Base-by-base conservation (phyloP, 1,139 yeast species). In the Pichia terricola region DNA sequence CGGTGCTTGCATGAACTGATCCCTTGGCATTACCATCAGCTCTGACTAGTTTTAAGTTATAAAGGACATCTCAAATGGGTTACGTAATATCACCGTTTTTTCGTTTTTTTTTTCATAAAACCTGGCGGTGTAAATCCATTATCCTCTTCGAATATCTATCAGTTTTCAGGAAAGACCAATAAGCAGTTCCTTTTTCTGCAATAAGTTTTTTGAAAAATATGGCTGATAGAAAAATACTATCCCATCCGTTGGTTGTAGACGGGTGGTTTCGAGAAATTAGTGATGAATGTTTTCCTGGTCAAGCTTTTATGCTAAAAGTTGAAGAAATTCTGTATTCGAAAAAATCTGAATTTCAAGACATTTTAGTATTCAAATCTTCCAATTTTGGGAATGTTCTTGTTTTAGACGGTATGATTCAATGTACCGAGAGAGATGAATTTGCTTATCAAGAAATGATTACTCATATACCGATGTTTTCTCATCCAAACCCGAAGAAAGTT, bases 381-480 rank as follows among this genome's bases (percentile, higher is more conserved):
- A 79, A 81, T 62, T 87, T 85, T 64, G 96, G 96, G 55, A 88
- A 88, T 59, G 96, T 88, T 35, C 72, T 88, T 55, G 96, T 87
- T 28, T 73, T 88, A 57, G 96, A 88, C 66, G 88, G 89, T 51
- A 88, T 86, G 48, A 83, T 88, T 58, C 96, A 88, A 68, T 91
- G 82, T 46, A 86, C 96, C 41, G 96, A 88, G 67, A 77, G 96
- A 60, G 96, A 88, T 62, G 96, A 88, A 67, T 88, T 86, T 65
- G 78, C 95, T 43, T 86, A 86, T 70, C 96, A 88, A 69, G 96
- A 88, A 66, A 86, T 88, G 95, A 88, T 88, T 63, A 69, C 95
- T 37, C 96, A 88, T 66, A 71, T 88, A 59, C 94, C 95, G 11
- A 61, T 88, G 67, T 84, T 83, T 75, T 78, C 94, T 39, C 96